Evolutionary conservation across 139 green algal species (phyloP).

Genomic region (Tetraselmis striata): DNA sequence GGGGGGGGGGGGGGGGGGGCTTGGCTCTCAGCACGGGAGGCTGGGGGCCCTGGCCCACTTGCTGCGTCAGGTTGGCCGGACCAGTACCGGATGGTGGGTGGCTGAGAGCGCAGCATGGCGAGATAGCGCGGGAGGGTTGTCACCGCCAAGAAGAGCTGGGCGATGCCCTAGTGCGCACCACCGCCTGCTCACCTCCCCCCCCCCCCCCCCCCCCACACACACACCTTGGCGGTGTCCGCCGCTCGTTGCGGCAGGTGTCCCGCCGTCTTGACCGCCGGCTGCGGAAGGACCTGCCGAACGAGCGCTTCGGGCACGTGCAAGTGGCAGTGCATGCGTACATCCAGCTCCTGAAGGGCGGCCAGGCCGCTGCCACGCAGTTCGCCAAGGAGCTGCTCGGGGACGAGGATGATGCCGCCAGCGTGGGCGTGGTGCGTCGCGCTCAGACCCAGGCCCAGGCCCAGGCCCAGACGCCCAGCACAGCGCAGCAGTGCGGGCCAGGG

Average conservation of each 20-base stretch:
- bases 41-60: too few species aligned
- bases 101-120: too few species aligned
- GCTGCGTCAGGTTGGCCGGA: too few species aligned
- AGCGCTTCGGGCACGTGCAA: constrained; percentile 31
- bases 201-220: too few species aligned
- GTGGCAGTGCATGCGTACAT: constrained; percentile 34
- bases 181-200: too few species aligned
- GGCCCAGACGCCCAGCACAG: not conserved
- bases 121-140: too few species aligned
- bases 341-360: constrained; percentile 22
- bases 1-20: too few species aligned
- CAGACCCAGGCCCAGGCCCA: not conserved
- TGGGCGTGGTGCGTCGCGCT: constrained; percentile 15
- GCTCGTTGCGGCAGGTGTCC: constrained; percentile 38
- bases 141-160: too few species aligned
- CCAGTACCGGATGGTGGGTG: too few species aligned
- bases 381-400: constrained; percentile 36
- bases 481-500: not conserved
- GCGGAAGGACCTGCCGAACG: constrained; percentile 25
- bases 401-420: not conserved
- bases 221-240: too few species aligned
- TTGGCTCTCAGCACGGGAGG: too few species aligned
- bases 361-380: constrained; percentile 21
- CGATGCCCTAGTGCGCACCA: too few species aligned
- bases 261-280: constrained; percentile 36